Conservation (phyloP, 2,329 filamentous ascomycete genomes). For the Arthrinium phaeospermum region DNA sequence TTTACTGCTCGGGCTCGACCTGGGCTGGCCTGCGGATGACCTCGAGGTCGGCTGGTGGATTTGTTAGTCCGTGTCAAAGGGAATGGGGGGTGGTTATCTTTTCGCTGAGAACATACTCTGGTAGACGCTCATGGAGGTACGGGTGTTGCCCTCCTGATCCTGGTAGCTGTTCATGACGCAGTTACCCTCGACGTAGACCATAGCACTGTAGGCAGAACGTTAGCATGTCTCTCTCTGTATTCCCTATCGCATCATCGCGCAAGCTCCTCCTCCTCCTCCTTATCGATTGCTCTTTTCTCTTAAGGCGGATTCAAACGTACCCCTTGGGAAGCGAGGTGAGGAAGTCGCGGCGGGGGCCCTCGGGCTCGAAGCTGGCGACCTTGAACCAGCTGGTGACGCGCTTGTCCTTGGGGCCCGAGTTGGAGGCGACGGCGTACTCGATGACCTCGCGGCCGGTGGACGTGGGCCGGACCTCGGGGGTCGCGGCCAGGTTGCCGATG, state of each 20-base stretch:
- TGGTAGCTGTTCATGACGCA: slow-evolving; percentile 71
- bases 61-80: slow-evolving; percentile 7
- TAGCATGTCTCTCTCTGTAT: not conserved
- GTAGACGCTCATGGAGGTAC: slow-evolving; percentile 69
- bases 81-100: too few relatives aligned
- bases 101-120: slow-evolving; percentile 70
- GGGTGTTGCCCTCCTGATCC: slow-evolving; percentile 72
- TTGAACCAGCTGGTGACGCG: slow-evolving; percentile 85
- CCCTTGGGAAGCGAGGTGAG: slow-evolving; percentile 81
- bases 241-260: not conserved
- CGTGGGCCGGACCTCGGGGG: slow-evolving; percentile 76
- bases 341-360: slow-evolving; percentile 73
- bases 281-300: too few relatives aligned
- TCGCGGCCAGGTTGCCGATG: slow-evolving; percentile 81
- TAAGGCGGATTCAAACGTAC: slow-evolving; percentile 57
- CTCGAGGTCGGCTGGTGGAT: slow-evolving; percentile 51
- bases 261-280: not conserved
- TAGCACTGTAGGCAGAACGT: slow-evolving; percentile 59
- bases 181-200: slow-evolving; percentile 86
- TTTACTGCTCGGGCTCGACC: not conserved
- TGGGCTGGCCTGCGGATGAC: slow-evolving; percentile 45
- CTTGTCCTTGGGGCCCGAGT: slow-evolving; percentile 69
- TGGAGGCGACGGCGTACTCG: slow-evolving; percentile 77
- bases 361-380: slow-evolving; percentile 72
- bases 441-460: slow-evolving; percentile 76